Conservation (phyloP, 2,329 filamentous ascomycete species). For the Corynespora cassiicola region DNA sequence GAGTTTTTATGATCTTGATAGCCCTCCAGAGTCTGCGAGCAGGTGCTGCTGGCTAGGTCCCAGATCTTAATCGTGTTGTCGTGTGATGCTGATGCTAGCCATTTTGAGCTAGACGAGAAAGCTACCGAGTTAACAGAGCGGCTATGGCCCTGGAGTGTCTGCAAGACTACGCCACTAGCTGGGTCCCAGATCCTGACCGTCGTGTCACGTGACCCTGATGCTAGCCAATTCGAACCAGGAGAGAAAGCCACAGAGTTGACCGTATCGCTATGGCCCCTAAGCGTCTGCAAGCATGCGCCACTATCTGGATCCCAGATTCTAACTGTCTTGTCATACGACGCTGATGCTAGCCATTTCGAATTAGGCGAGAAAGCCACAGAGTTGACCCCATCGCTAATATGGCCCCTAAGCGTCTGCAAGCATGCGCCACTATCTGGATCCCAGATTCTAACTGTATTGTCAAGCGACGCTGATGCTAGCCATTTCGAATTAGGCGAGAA, state of each 20-base stretch:
- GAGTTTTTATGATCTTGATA: conserved; percentile 9
- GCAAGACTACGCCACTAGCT: conserved; percentile 15
- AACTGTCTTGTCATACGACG: conserved; percentile 9
- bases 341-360: conserved; percentile 3
- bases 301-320: conserved; percentile 19
- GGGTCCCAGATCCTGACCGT: conserved; percentile 12
- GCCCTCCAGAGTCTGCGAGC: conserved; percentile 16
- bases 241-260: conserved; percentile 6
- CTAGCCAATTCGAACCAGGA: conserved; percentile 4
- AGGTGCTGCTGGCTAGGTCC: conserved; percentile 3
- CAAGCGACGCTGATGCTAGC: conserved; percentile 9
- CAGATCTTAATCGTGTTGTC: conserved; percentile 2
- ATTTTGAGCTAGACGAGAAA: conserved; percentile 21
- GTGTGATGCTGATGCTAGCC: conserved; percentile 15
- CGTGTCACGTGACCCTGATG: conserved; percentile 16
- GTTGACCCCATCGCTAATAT: conserved; percentile 7
- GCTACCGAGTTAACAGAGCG: conserved; percentile 5
- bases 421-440: conserved; percentile 14
- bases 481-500: conserved; percentile 26
- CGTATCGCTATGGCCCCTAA: background rate
- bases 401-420: conserved; percentile 14
- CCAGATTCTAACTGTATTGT: conserved; percentile 15
- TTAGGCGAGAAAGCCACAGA: conserved; percentile 2
- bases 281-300: conserved; percentile 1
- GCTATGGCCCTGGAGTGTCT: conserved; percentile 9